phyloP scores from a whole-genome alignment of 257 asterid genomes.

The Plantago major region DNA sequence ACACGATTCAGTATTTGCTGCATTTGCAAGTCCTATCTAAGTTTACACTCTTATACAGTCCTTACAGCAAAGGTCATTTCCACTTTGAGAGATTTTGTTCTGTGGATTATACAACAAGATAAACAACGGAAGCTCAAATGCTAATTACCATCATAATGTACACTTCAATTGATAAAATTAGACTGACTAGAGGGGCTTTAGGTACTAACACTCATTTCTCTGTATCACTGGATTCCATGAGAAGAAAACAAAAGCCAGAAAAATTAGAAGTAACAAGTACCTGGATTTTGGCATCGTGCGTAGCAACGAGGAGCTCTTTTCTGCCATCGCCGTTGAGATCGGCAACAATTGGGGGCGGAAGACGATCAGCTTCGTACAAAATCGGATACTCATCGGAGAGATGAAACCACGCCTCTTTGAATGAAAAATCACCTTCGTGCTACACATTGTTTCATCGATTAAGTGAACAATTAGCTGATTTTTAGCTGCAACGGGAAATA shows the following conservation, averaged over 20 bases:
- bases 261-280: conserved; percentile 24
- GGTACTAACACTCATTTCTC: too few species aligned
- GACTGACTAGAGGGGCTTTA: too few species aligned
- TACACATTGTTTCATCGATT: conserved; percentile 25
- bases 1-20: too few species aligned
- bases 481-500: not conserved
- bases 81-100: too few species aligned
- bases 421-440: conserved; percentile 98
- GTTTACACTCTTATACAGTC: too few species aligned
- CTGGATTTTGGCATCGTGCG: conserved; percentile 97
- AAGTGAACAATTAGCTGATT: conserved; percentile 7
- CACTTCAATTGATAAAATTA: too few species aligned
- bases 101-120: too few species aligned
- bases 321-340: conserved; percentile 98
- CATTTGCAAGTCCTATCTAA: too few species aligned
- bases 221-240: too few species aligned
- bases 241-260: not conserved
- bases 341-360: conserved; percentile 88
- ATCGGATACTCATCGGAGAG: conserved; percentile 88
- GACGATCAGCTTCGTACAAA: conserved; percentile 86
- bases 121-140: too few species aligned
- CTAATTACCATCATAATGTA: too few species aligned
- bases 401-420: conserved; percentile 95
- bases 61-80: too few species aligned
- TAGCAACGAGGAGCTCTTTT: conserved; percentile 85